Base-by-base conservation (phyloP, 139 green algal genomes). In the Closterium sp. region DNA sequence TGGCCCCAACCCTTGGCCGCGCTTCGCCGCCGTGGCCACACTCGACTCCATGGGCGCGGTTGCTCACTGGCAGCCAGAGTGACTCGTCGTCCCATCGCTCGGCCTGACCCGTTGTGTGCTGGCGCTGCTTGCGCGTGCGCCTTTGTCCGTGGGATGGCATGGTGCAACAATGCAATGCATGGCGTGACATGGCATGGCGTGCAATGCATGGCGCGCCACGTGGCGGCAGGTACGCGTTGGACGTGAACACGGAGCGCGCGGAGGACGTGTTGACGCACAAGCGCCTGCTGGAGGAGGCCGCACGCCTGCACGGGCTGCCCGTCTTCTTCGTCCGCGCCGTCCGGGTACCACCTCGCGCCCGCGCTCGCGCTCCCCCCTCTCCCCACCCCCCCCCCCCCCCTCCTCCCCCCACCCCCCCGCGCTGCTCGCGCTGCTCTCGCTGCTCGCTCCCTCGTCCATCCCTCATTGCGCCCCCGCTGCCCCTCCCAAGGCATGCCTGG, bases 191-290 rank as follows among this genome's bases (percentile, higher is more conserved):
- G 43, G 43, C 43, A 66, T 21, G 21, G 12, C 9, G 21, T 25
- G 19, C 6, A 21, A 4, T 21, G 12, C 43, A 66, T 66, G 3
- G 43, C 43, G 0, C 43, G 55, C 16, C 55, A 19, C 55, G 55
- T 19, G 55, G 83, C 83, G n/a, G 87, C 92, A 94, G 92, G 25
- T 94, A 94, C 84, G 92, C 92, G 23, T 84, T 93, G 43, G 92
- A 94, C 43, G 92, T 94, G 31, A 93, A 94, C 69, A 89, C 97
- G 30, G 95, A 96, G 38, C 95, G 95, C 34, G 87, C 98, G 23
- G 94, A 95, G 30, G 98, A 99, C 87, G 96, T 99, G 55, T 91
- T 99, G 0, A 98, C 95, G 38, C 98, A 99, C 93, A 98, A 98
- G 93, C 92, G 96, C 34, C 95, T 99, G 92, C 95, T 99, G 43